Base-by-base conservation (phyloP, 148 eudicot species). In the Rhododendron molle region DNA sequence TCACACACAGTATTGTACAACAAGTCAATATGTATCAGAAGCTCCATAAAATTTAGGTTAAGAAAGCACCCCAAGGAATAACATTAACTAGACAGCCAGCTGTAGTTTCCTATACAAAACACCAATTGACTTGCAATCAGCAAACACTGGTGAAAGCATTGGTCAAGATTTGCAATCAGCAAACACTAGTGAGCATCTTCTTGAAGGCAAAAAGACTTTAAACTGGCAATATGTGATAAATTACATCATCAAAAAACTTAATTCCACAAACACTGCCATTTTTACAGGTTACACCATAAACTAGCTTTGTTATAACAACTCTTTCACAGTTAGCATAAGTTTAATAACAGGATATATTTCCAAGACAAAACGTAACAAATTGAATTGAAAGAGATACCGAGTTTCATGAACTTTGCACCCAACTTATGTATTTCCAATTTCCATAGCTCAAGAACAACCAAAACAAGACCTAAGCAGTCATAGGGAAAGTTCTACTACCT, bases 41-140 rank as follows among this genome's bases (percentile, higher is more conserved):
- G 81, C 56, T 44, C 81, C 81, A 78, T 78, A 44, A 78, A 40
- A 78, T 21, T 11, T 46, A 13, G 2, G 54, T 23, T 46, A 78
- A 78, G 81, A 78, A 78, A n/a, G 81, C 13, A 46, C 81, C 54
- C 54, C 56, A 78, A 38, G 79, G 47, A 76, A 76, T 76, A 23
- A 38, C 34, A 78, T n/a, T 23, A 44, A 78, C 28, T 78, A 44
- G 54, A 78, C 18, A 78, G n/a, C 13, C 18, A 21, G 81, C 21
- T 78, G 30, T 77, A 38, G 15, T 12, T 78, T 34, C 30, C 20
- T 3, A 52, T 78, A 14, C 54, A 78, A 78, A 43, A 78, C 81
- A 9, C 13, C 81, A 78, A 78, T 76, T 38, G 14, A 28, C 60
- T 54, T 54, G 20, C 60, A 54, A 54, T 54, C 60, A 18, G 60